Conservation (phyloP, 768 basidiomycete species). For the Cubamyces sp. region DNA sequence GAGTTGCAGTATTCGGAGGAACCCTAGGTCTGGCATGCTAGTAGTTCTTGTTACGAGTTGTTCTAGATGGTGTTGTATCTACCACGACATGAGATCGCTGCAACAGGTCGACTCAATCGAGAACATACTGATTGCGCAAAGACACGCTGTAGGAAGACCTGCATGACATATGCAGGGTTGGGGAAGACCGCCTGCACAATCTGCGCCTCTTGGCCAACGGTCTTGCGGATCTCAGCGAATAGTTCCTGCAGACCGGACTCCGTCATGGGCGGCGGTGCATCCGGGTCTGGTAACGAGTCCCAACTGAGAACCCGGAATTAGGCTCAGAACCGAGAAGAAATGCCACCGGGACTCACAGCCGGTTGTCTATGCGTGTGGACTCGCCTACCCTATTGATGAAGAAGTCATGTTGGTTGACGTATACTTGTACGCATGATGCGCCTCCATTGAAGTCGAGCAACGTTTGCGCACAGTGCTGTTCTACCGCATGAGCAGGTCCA, state of each 20-base stretch:
- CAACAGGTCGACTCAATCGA: neutral
- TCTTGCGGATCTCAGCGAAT: conserved; percentile 85
- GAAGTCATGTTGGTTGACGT: conserved; percentile 99
- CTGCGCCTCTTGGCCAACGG: conserved; percentile 94
- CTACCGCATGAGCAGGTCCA: conserved; percentile 12
- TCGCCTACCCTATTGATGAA: conserved; percentile 93
- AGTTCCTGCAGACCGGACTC: conserved; percentile 82
- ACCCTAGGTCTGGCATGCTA: conserved; percentile 84
- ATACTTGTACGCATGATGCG: conserved; percentile 94
- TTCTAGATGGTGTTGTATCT: conserved; percentile 99
- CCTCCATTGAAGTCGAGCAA: conserved; percentile 98
- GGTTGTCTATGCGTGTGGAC: conserved; percentile 55
- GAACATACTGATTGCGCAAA: conserved; percentile 92
- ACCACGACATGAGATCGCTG: conserved; percentile 12
- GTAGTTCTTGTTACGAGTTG: conserved; percentile 77
- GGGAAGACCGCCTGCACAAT: conserved; percentile 99
- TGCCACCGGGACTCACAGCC: conserved; percentile 48
- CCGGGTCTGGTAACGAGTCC: conserved; percentile 79
- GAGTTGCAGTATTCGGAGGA: conserved; percentile 88
- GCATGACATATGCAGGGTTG: conserved; percentile 94
- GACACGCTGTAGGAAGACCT: conserved; percentile 95
- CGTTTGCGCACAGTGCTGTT: conserved; percentile 96
- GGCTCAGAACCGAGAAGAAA: neutral
- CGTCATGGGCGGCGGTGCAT: conserved; percentile 70
- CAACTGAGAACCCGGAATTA: conserved; percentile 56